Base-by-base conservation (phyloP, 1,139 yeast species). In the Suhomyces anneliseae region DNA sequence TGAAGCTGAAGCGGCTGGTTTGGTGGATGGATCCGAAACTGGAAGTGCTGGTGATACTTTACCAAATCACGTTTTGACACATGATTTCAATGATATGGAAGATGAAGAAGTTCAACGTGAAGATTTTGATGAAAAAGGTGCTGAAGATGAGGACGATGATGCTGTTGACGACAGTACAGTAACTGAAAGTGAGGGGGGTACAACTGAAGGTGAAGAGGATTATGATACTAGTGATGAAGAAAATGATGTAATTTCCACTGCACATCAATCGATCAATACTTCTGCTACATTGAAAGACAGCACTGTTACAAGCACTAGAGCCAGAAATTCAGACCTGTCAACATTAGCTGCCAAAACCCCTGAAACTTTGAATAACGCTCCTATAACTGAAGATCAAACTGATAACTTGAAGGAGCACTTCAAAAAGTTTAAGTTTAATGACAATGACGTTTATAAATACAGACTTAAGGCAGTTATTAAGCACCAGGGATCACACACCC, bases 401-500 rank as follows among this genome's bases (percentile, higher is more conserved):
- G 68, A 63, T 42, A 64, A 70, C 44, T 62, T 76, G 53, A 66
- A 65, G 44, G 65, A 62, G 33, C 76, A 71, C 53, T 75, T 74
- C 57, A 66, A 65, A 43, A 58, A 62, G 36, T 75, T 75, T 54
- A 70, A 73, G 49, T 75, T 75, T 59, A 71, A 66, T 54, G 79
- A 74, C 4, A 72, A 72, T 51, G 78, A 75, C 49, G 58, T 64
- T 27, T 78, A 76, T 54, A 76, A 68, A 39, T 90, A 89, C 62
- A 72, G 72, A 50, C 72, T 93, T 35, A 79, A 78, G 53, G 88
- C 97, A 1, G 72, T 90, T 55, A 83, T 93, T 26, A 78, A 90
- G 51, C 99, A 93, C 61, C 82, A 84, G 44, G 99, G 98, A 0
- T 83, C 95, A 0, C 98, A 93, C 65, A 79, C 86, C 15, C 82